Evolutionary conservation across 371 early-diverging fungal species (phyloP).

Genomic region (Mortierella sp.): DNA sequence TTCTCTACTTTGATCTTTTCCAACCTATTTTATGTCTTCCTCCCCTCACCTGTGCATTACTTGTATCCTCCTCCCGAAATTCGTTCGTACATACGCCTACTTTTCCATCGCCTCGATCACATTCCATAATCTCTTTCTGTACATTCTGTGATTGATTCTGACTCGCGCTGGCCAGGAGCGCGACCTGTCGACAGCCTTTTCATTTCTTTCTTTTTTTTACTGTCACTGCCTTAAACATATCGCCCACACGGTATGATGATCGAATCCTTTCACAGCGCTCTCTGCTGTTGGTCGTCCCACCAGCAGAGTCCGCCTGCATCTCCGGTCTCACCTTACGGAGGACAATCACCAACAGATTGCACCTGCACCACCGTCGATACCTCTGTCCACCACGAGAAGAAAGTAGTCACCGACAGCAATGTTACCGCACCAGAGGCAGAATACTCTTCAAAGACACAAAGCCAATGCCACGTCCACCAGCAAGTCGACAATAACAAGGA

Average conservation of each 20-base stretch:
- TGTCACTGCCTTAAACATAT: not conserved
- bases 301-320: slow-evolving; percentile 41
- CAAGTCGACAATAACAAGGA: not conserved
- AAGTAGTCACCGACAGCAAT: slow-evolving; percentile 10
- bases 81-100: no score
- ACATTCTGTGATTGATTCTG: no score
- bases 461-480: slow-evolving; percentile 5
- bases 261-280: slow-evolving; percentile 16
- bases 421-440: not conserved
- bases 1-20: not conserved
- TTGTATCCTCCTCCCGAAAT: no score
- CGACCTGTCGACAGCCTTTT: not conserved
- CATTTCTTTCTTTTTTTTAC: not conserved
- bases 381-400: slow-evolving; percentile 6
- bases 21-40: not conserved
- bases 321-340: slow-evolving; percentile 18
- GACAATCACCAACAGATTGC: slow-evolving; percentile 16
- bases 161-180: no score
- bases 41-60: no score
- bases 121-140: no score
- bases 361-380: slow-evolving; percentile 15
- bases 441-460: no score
- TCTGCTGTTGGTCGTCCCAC: slow-evolving; percentile 40
- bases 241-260: not conserved
- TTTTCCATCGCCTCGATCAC: no score